These are phyloP conservation scores for Persicaria tinctoria DNA, from an alignment of 148 eudicot species.

Conservation along the genomic window DNA sequence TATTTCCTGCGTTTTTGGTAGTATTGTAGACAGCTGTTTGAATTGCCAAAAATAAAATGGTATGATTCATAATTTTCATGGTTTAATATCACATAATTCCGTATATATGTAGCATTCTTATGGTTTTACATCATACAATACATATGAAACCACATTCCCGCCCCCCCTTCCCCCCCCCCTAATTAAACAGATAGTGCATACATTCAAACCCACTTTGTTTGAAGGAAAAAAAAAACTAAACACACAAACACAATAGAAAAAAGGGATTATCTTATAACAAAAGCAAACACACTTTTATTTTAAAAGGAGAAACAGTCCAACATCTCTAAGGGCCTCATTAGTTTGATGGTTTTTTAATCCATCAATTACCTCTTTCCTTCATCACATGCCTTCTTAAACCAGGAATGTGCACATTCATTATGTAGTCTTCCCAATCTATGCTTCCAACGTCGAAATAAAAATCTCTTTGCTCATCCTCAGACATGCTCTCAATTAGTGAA, in stretches of 20 bases:
- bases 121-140: too few relatives aligned
- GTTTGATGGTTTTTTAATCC: background rate
- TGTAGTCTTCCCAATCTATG: constrained; percentile 91
- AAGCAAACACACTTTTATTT: constrained; percentile 1
- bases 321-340: background rate
- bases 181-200: background rate
- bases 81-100: too few relatives aligned
- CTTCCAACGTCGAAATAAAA: constrained; percentile 76
- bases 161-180: too few relatives aligned
- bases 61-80: too few relatives aligned
- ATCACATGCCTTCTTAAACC: constrained; percentile 90
- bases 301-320: background rate
- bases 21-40: too few relatives aligned
- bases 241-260: background rate
- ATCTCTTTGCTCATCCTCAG: constrained; percentile 62
- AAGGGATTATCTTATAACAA: background rate
- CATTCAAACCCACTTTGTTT: background rate
- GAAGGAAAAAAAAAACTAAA: background rate
- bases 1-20: too few relatives aligned
- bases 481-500: constrained; percentile 66
- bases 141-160: too few relatives aligned
- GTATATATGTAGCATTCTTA: too few relatives aligned
- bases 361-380: constrained; percentile 66
- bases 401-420: constrained; percentile 80
- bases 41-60: too few relatives aligned